phyloP scores from a whole-genome alignment of 345 rosid species.

The Eucalyptus erythrocorys region DNA sequence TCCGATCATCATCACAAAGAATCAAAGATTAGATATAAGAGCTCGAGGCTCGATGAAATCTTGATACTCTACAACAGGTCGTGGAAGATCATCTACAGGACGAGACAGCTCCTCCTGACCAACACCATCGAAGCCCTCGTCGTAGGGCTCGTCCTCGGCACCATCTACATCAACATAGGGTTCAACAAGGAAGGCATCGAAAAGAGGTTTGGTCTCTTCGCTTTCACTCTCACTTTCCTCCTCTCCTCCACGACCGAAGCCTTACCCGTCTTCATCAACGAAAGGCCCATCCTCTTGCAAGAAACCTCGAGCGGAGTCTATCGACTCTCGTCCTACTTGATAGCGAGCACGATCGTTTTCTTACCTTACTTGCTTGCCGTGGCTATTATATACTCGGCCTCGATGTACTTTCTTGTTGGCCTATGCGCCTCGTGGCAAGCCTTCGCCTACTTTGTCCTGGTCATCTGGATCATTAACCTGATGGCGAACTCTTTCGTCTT shows the following conservation, averaged over 20 bases:
- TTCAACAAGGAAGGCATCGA: conserved; percentile 56
- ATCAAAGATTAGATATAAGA: conserved; percentile 18
- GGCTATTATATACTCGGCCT: conserved; percentile 50
- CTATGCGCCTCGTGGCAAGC: conserved; percentile 74
- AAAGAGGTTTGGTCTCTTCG: conserved; percentile 81
- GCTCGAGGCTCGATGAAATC: conserved; percentile 57
- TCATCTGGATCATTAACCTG: conserved; percentile 66
- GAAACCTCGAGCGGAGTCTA: conserved; percentile 85
- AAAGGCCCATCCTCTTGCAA: conserved; percentile 64
- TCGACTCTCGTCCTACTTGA: conserved; percentile 67
- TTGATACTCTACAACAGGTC: conserved; percentile 36
- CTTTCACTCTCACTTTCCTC: conserved; percentile 91
- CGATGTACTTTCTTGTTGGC: conserved; percentile 78
- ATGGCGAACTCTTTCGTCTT: conserved; percentile 93
- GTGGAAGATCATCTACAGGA: conserved; percentile 83
- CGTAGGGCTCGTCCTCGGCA: conserved; percentile 92
- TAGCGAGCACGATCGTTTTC: conserved; percentile 85
- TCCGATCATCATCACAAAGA: not conserved
- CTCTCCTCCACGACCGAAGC: conserved; percentile 93
- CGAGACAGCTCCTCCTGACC: conserved; percentile 73
- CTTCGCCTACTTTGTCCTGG: conserved; percentile 61
- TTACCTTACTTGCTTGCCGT: conserved; percentile 65
- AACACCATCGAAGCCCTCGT: conserved; percentile 70
- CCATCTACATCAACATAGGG: conserved; percentile 77
- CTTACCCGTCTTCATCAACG: conserved; percentile 86